These are phyloP conservation scores for Stemphylium lycopersici DNA, from an alignment of 2,329 filamentous ascomycete genomes.

Conservation along the genomic window DNA sequence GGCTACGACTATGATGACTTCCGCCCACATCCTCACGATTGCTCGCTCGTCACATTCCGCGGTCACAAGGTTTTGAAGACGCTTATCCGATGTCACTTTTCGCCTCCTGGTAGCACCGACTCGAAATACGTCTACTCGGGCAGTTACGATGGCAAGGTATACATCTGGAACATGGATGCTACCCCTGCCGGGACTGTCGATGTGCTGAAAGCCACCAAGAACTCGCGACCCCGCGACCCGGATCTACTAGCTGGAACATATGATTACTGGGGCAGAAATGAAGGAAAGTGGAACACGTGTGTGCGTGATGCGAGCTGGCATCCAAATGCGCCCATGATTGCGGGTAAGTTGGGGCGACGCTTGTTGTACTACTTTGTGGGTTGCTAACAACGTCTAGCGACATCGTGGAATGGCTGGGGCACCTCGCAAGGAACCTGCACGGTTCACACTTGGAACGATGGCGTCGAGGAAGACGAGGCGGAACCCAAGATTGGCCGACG, in stretches of 20 bases:
- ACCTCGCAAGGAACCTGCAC: slow-evolving; percentile 76
- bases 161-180: slow-evolving; percentile 92
- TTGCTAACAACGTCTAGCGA: slow-evolving; percentile 61
- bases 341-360: slow-evolving; percentile 54
- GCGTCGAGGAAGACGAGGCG: slow-evolving; percentile 65
- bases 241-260: slow-evolving; percentile 63
- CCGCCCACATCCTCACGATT: slow-evolving; percentile 80
- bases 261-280: slow-evolving; percentile 61
- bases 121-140: slow-evolving; percentile 93
- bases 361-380: neutral
- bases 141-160: slow-evolving; percentile 86
- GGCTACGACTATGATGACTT: slow-evolving; percentile 69
- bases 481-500: slow-evolving; percentile 43
- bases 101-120: slow-evolving; percentile 82
- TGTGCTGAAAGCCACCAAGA: slow-evolving; percentile 72
- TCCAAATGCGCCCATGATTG: slow-evolving; percentile 80
- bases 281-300: slow-evolving; percentile 72
- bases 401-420: slow-evolving; percentile 80
- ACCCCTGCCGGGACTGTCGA: slow-evolving; percentile 80
- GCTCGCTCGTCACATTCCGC: slow-evolving; percentile 90
- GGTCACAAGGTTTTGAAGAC: slow-evolving; percentile 89
- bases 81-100: slow-evolving; percentile 94
- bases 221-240: slow-evolving; percentile 62
- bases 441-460: slow-evolving; percentile 78
- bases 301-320: slow-evolving; percentile 93